Evolutionary conservation across 805 yeast species (phyloP).

Genomic region (Blastobotrys attinorum): DNA sequence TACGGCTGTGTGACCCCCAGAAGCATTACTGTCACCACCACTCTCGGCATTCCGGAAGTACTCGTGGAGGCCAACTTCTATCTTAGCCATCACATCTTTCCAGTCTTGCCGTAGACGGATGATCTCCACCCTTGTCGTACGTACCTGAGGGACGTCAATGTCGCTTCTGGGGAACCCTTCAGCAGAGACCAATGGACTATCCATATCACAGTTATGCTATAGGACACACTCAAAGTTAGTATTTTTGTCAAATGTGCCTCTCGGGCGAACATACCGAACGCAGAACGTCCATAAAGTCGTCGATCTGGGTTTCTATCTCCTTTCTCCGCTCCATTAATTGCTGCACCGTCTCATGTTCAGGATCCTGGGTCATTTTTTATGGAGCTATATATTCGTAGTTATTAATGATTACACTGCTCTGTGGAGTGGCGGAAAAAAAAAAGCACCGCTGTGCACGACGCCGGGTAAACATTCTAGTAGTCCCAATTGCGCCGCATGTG

Average conservation of each 20-base stretch:
- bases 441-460: no score
- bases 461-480: no score
- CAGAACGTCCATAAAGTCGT: conserved; percentile 37
- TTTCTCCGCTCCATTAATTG: conserved; percentile 15
- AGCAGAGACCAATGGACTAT: conserved; percentile 49
- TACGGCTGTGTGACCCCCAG: not conserved
- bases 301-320: conserved; percentile 36
- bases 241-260: conserved; percentile 1
- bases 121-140: conserved; percentile 55
- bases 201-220: conserved; percentile 52
- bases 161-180: conserved; percentile 88
- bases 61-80: conserved; percentile 40
- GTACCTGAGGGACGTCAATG: conserved; percentile 64
- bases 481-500: no score
- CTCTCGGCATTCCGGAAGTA: conserved; percentile 24
- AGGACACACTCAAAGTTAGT: conserved; percentile 29
- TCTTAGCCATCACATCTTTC: conserved; percentile 36
- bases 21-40: not conserved
- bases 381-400: not conserved
- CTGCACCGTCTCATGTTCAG: conserved; percentile 6
- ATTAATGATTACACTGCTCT: no score
- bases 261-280: conserved; percentile 14
- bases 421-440: no score
- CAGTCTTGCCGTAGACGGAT: conserved; percentile 67
- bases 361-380: not conserved